Evolutionary conservation across 2,329 filamentous ascomycete genomes (phyloP).

Genomic region (Neopestalotiopsis clavispora): DNA sequence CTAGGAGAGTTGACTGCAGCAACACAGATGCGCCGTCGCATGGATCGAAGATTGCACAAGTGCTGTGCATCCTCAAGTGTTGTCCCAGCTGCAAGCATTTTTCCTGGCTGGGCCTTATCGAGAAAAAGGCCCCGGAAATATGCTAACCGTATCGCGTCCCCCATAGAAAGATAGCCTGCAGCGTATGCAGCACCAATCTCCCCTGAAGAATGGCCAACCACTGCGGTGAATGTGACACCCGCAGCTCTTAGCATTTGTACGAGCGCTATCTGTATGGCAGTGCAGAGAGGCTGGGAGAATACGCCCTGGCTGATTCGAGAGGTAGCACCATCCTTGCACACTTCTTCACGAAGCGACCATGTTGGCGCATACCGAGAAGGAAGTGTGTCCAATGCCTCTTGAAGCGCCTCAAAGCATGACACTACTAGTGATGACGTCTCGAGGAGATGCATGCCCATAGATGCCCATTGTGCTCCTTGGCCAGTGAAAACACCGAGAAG

Average conservation of each 20-base stretch:
- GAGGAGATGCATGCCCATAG: slow-evolving; percentile 37
- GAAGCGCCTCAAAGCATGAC: too few relatives aligned
- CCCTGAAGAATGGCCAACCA: slow-evolving; percentile 48
- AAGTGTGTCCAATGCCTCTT: too few relatives aligned
- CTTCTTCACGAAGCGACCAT: too few relatives aligned
- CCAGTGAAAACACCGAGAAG: slow-evolving; percentile 30
- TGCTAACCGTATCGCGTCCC: slow-evolving; percentile 36
- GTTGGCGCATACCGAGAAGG: too few relatives aligned
- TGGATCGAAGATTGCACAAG: slow-evolving; percentile 18
- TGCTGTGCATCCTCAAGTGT: slow-evolving; percentile 34
- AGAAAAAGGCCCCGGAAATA: slow-evolving; percentile 27
- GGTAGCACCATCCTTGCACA: too few relatives aligned
- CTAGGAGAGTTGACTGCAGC: slow-evolving; percentile 35
- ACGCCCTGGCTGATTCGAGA: slow-evolving; percentile 28
- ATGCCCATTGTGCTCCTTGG: slow-evolving; percentile 37
- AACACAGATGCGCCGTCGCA: slow-evolving; percentile 29
- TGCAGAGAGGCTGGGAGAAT: slow-evolving; percentile 42
- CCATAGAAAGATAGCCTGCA: too few relatives aligned
- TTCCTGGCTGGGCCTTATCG: slow-evolving; percentile 27
- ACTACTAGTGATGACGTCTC: too few relatives aligned
- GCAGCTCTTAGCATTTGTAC: slow-evolving; percentile 40
- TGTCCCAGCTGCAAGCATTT: slow-evolving; percentile 46
- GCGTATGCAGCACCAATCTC: slow-evolving; percentile 50
- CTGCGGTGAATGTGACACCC: slow-evolving; percentile 39
- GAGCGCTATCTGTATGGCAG: slow-evolving; percentile 45